phyloP scores from a whole-genome alignment of 139 green algal genomes.

The Spirogloea muscicola region DNA sequence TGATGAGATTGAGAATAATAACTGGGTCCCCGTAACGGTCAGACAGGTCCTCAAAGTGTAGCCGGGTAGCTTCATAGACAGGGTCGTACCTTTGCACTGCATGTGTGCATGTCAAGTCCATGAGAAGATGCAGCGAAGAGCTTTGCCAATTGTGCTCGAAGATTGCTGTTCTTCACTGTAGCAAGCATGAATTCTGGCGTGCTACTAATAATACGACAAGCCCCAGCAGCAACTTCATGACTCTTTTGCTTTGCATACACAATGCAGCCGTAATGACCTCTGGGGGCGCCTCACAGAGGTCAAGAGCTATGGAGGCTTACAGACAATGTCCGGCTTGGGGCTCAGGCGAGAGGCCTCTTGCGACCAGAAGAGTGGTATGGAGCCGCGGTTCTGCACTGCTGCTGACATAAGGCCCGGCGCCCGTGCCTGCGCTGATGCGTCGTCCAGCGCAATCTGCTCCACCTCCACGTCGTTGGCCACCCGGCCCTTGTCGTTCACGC shows the following conservation, averaged over 20 bases:
- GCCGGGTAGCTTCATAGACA: conserved; percentile 44
- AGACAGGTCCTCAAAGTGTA: conserved; percentile 63
- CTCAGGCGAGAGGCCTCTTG: conserved; percentile 61
- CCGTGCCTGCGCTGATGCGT: conserved; percentile 11
- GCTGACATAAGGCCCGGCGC: conserved; percentile 12
- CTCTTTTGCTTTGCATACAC: no score
- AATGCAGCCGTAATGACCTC: no score
- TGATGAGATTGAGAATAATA: conserved; percentile 88
- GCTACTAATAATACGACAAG: no score
- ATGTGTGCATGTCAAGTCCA: no score
- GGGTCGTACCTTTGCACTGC: conserved; percentile 52
- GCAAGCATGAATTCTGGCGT: no score
- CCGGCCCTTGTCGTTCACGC: conserved; percentile 75
- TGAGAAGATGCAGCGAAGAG: no score
- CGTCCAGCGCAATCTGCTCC: conserved; percentile 65
- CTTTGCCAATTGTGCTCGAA: no score
- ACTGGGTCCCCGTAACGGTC: conserved; percentile 75
- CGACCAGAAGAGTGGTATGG: conserved; percentile 88
- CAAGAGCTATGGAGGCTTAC: conserved; percentile 7
- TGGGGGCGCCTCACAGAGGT: no score
- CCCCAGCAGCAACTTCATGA: no score
- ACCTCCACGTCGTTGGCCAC: conserved; percentile 96
- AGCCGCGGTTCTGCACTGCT: conserved; percentile 49
- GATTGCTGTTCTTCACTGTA: no score
- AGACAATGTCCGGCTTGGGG: conserved; percentile 53